These are phyloP conservation scores for Camellia oleifera DNA, from an alignment of 179 eudicot species.

Conservation along the genomic window DNA sequence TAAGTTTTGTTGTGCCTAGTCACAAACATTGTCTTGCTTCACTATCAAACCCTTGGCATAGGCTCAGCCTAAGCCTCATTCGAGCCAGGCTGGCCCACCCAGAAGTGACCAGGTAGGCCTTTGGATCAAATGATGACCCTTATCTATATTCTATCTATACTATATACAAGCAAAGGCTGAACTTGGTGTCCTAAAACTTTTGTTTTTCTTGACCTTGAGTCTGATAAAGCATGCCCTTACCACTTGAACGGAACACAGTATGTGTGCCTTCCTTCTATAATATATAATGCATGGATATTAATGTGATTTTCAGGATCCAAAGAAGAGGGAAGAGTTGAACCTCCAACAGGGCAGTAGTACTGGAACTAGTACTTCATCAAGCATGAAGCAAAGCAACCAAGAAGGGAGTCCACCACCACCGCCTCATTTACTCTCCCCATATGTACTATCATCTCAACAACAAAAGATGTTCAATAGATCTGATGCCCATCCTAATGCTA, in stretches of 20 bases:
- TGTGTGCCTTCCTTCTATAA: not conserved
- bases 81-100: too few relatives aligned
- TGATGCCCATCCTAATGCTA: slow-evolving; percentile 24
- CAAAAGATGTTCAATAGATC: slow-evolving; percentile 7
- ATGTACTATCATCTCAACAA: not conserved
- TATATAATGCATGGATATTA: not conserved
- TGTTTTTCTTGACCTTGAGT: too few relatives aligned
- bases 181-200: too few relatives aligned
- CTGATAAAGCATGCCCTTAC: not conserved
- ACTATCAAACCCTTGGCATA: too few relatives aligned
- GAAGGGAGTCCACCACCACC: slow-evolving; percentile 1
- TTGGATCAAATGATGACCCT: too few relatives aligned
- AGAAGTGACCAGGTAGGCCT: too few relatives aligned
- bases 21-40: too few relatives aligned
- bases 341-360: slow-evolving; percentile 17
- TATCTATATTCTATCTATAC: too few relatives aligned
- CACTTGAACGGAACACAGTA: not conserved
- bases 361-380: slow-evolving; percentile 20
- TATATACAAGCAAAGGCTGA: too few relatives aligned
- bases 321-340: slow-evolving; percentile 17
- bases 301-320: slow-evolving; percentile 22
- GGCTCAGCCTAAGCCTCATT: too few relatives aligned
- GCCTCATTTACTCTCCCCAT: slow-evolving; percentile 3
- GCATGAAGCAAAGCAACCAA: slow-evolving; percentile 6
- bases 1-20: not conserved